Evolutionary conservation across 768 basidiomycete genomes (phyloP).

Genomic region (Cystobasidium onofrii): DNA sequence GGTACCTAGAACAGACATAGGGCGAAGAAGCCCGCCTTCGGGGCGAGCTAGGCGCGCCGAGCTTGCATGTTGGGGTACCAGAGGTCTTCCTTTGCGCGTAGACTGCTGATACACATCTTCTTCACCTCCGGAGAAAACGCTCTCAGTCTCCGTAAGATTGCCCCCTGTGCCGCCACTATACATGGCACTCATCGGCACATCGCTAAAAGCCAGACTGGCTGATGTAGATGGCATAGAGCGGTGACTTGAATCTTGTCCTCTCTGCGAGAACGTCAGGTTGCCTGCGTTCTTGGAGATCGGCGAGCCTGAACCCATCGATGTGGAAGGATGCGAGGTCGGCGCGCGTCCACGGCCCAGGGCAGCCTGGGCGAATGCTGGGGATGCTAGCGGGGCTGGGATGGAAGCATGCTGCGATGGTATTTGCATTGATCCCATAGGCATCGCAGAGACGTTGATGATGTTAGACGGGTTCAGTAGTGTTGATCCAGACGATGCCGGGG

Average conservation of each 20-base stretch:
- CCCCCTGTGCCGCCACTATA: not conserved
- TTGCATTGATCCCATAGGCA: not conserved
- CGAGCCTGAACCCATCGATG: not conserved
- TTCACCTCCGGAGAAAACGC: conserved; percentile 20
- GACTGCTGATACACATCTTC: not conserved
- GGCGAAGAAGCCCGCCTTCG: not conserved
- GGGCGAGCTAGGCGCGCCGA: not conserved
- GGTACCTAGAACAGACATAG: not conserved
- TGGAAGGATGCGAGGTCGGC: conserved; percentile 5
- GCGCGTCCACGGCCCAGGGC: conserved; percentile 22
- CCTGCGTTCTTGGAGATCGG: not conserved
- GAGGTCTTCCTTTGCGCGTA: not conserved
- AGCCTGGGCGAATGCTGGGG: conserved; percentile 4
- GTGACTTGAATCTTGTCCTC: not conserved
- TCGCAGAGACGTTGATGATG: not conserved
- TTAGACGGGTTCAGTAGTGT: not conserved
- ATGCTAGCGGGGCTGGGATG: not conserved
- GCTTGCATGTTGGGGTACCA: not conserved
- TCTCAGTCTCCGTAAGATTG: conserved; percentile 11
- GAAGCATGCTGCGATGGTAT: not conserved
- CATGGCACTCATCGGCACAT: not conserved
- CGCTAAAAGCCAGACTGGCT: conserved; percentile 17
- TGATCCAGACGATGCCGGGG: not conserved
- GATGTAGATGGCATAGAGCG: conserved; percentile 26
- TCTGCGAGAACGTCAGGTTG: not conserved